Conservation (phyloP, 2,329 filamentous ascomycete genomes). For the Reticulascus tulasneorum region DNA sequence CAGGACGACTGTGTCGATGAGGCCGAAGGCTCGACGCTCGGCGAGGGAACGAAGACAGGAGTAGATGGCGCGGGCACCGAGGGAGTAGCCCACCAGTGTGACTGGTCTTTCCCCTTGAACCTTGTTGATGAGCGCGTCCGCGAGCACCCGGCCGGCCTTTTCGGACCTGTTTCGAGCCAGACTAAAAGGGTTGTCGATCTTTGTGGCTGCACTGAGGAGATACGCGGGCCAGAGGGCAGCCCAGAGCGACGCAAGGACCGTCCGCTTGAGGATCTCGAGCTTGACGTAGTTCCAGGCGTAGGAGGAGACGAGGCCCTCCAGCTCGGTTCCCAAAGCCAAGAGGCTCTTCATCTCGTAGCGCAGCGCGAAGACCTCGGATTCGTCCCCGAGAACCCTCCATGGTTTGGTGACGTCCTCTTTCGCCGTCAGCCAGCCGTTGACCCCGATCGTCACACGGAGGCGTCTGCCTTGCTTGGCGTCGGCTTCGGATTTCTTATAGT, state of each 20-base stretch:
- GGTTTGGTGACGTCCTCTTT: constrained; percentile 73
- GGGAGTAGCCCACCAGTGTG: constrained; percentile 75
- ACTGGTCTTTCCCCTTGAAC: constrained; percentile 80
- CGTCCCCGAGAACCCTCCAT: constrained; percentile 69
- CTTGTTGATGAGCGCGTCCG: constrained; percentile 76
- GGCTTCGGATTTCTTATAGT: constrained; percentile 18
- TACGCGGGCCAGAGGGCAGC: constrained; percentile 68
- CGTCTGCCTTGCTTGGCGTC: constrained; percentile 38
- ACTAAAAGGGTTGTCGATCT: constrained; percentile 78
- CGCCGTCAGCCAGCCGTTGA: constrained; percentile 79
- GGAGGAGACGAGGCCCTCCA: constrained; percentile 67
- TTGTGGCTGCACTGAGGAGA: constrained; percentile 60
- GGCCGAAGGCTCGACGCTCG: constrained; percentile 73
- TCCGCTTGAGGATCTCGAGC: constrained; percentile 69
- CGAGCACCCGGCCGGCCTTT: constrained; percentile 75
- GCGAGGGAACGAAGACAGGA: constrained; percentile 74
- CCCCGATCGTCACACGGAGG: constrained; percentile 76
- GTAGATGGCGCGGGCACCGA: constrained; percentile 79
- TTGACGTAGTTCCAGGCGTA: constrained; percentile 74
- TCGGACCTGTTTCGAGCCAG: constrained; percentile 73
- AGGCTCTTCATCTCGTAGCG: constrained; percentile 79
- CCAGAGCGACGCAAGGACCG: constrained; percentile 64
- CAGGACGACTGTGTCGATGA: constrained; percentile 78
- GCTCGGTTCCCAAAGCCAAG: constrained; percentile 68
- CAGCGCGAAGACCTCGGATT: constrained; percentile 78